These are phyloP conservation scores for Hymenoscyphus fructigenus DNA, from an alignment of 2,329 filamentous ascomycete genomes.

Conservation along the genomic window DNA sequence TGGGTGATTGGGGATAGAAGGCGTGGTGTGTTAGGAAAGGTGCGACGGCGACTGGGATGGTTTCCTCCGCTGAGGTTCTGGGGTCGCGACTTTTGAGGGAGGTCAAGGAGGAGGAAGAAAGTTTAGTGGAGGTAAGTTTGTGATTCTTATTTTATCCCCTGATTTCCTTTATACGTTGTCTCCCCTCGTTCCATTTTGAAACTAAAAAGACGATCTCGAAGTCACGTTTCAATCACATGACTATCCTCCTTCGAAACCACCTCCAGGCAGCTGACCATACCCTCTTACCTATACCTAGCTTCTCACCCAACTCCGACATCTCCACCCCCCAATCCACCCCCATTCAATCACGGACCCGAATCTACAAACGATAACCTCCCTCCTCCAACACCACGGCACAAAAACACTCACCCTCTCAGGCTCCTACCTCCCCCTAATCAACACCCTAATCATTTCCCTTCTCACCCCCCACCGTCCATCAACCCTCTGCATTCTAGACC, in stretches of 20 bases:
- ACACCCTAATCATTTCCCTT: conserved; percentile 53
- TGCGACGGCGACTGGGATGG: conserved; percentile 15
- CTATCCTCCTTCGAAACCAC: background rate
- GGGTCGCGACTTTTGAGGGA: conserved; percentile 54
- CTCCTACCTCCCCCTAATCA: conserved; percentile 54
- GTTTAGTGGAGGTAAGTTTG: conserved; percentile 55
- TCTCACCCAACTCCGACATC: conserved; percentile 19
- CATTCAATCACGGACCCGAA: conserved; percentile 18
- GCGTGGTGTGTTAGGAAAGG: background rate
- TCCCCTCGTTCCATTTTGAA: background rate
- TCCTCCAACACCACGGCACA: conserved; percentile 49
- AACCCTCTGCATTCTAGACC: conserved; percentile 53
- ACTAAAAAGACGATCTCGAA: background rate
- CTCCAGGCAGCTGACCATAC: conserved; percentile 18
- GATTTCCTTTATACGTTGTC: background rate
- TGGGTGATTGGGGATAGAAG: background rate
- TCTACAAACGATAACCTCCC: conserved; percentile 47
- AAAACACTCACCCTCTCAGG: conserved; percentile 51
- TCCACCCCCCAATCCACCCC: conserved; percentile 10
- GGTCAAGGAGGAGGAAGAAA: conserved; percentile 51
- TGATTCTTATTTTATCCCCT: conserved; percentile 5
- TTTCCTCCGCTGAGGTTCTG: conserved; percentile 30
- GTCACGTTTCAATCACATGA: conserved; percentile 6
- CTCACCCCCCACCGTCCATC: conserved; percentile 43
- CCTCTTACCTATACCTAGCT: conserved; percentile 17